Base-by-base conservation (phyloP, 257 asterid species). In the Nicotiana attenuata region DNA sequence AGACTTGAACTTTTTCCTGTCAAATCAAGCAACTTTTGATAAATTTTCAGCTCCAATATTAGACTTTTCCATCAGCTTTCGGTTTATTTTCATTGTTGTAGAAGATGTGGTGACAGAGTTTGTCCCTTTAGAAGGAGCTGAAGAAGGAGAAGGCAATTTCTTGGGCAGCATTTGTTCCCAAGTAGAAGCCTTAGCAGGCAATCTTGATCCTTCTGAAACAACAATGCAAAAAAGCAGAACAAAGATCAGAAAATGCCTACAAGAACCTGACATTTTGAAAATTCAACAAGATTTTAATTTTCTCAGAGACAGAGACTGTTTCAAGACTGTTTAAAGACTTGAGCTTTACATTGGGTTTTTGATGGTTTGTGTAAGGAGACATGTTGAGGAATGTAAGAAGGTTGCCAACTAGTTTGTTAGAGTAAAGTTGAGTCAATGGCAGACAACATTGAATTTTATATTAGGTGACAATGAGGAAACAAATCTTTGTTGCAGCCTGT, bases 141-240 rank as follows among this genome's bases (percentile, higher is more conserved):
- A 93, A 76, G 93, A 86, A 1, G 92, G 97, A n/a, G 88, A 85
- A 7, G 97, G 97, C 29, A 93, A 90, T 92, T 90, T 94, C 92
- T 94, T 94, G 14, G 98, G 98, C 85, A 92, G 80, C 98, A 93
- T 94, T 83, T 94, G 98, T 45, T 89, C 94, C 94, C 93, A 94
- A 55, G 52, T 83, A 53, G 85, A 84, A 8, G 86, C 89, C 84
- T 88, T 89, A 7, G 96, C 94, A 5, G 96, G 94, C 90, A 87
- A 47, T 81, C 97, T 91, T 41, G 97, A 82, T 77, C 90, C 93
- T 81, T 92, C 97, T 53, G 97, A 90, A 85, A 90, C 28, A 78
- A 86, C 76, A 82, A 92, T 68, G 29, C 91, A 89, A 77, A 92
- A 89, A 75, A 94, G 50, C n/a, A 86, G 91, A 83, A 88, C 67